Evolutionary conservation across 371 early-diverging fungal species (phyloP), one percentile per base, ranked within the genome.

Genomic region (Haplosporangium sp.): DNA sequence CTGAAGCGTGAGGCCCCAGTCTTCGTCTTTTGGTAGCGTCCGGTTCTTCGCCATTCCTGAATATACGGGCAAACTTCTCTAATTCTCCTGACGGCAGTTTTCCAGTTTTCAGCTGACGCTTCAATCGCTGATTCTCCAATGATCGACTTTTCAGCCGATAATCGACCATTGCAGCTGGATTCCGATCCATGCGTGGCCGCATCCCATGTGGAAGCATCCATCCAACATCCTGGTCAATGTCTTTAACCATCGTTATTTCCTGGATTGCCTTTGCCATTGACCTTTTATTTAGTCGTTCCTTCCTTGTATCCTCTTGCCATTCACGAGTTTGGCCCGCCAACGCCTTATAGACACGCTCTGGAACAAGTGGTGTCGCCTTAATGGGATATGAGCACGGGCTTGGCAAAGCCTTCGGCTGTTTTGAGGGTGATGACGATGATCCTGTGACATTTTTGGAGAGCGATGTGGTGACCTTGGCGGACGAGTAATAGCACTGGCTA

Each of bases 401-500:
- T 23, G 55, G 64, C 7, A 36, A 9, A 14, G 57, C 14, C 42
- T 6, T 42, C 13, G 51, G 21, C 1, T 38, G 42, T 38, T 38
- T 6, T 41, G 42, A 1, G 18, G 36, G 7, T 21, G 20, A 18
- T 37, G 42, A 40, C 23, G 38, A 20, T 40, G 18, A 52, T 12
- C 9, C 50, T 13, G 50, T 5, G 9, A 20, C 20, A 10, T 50
- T 50, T 9, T 6, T 48, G 7, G 48, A 46, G 14, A 61, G 23
- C n/a, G 68, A 55, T 11, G 20, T 43, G 20, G 70, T 57, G 50
- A 38, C 21, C n/a, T 42, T 10, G 9, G 62, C 29, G 5, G 62
- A 46, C 12, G 71, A 67, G 29, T 61, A 46, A 50, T 60, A 68
- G 46, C 77, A 76, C 23, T 76, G 71, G 41, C 47, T 40, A 21